These are phyloP conservation scores for Coemansia sp. DNA, from an alignment of 192 early-diverging fungal genomes.

Conservation along the genomic window DNA sequence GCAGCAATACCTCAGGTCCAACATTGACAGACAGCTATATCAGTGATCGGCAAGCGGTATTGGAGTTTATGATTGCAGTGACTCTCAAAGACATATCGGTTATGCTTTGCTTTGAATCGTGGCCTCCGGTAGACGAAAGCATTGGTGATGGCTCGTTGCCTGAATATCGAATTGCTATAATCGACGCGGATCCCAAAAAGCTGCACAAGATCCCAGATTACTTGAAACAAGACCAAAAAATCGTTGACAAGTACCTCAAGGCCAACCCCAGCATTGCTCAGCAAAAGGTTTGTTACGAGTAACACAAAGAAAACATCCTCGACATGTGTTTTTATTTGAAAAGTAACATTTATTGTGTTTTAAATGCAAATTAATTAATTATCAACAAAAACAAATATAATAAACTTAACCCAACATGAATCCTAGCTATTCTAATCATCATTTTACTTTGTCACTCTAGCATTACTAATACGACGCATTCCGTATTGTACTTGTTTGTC, in stretches of 20 bases:
- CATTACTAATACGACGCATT: constrained; percentile 45
- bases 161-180: constrained; percentile 44
- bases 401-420: no score
- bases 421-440: no score
- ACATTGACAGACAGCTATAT: neutral
- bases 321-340: no score
- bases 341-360: neutral
- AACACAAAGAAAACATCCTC: neutral
- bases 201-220: constrained; percentile 57
- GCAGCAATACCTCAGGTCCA: neutral
- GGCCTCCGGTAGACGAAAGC: neutral
- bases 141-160: constrained; percentile 1
- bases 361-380: neutral
- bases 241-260: constrained; percentile 52
- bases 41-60: constrained; percentile 49
- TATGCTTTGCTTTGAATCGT: constrained; percentile 45
- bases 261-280: constrained; percentile 7
- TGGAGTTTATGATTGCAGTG: constrained; percentile 65
- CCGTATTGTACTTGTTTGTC: constrained; percentile 48
- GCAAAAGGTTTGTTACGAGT: constrained; percentile 20
- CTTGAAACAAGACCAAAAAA: constrained; percentile 51
- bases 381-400: neutral
- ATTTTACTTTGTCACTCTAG: no score
- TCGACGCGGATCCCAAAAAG: constrained; percentile 74
- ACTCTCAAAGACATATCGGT: constrained; percentile 80